A percentile compares a stretch with the other conserved stretches of the same genome.
Evolutionary conservation across 768 basidiomycete species (phyloP).

Genomic region (Termitomyces sp.): DNA sequence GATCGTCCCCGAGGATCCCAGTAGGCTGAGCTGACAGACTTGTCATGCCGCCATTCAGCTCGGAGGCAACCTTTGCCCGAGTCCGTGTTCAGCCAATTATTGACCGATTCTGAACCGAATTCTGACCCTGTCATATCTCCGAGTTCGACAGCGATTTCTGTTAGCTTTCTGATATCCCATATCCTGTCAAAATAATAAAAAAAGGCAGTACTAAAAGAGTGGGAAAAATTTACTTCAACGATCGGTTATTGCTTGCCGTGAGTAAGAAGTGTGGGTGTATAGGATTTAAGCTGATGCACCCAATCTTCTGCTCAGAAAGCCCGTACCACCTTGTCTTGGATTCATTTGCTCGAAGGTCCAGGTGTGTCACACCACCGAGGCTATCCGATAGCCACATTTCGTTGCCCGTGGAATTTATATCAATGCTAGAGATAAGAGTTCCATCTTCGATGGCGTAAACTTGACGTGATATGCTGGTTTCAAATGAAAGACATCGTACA

Average conservation of each 20-base stretch:
- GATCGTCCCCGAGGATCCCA: constrained; percentile 80
- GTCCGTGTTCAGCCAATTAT: constrained; percentile 43
- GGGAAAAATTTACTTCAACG: constrained; percentile 48
- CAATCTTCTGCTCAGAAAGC: constrained; percentile 70
- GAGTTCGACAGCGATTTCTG: constrained; percentile 30
- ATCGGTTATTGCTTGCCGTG: constrained; percentile 72
- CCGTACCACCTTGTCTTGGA: constrained; percentile 54
- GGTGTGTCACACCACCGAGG: constrained; percentile 63
- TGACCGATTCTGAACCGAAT: constrained; percentile 37
- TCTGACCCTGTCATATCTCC: constrained; percentile 20
- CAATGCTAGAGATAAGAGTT: constrained; percentile 62
- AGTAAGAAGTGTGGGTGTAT: constrained; percentile 57
- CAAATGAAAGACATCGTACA: constrained; percentile 66
- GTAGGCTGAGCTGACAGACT: constrained; percentile 77
- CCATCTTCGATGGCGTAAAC: constrained; percentile 55
- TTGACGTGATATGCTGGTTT: constrained; percentile 65
- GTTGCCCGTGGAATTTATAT: constrained; percentile 58
- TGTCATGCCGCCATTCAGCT: constrained; percentile 63
- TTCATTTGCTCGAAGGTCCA: constrained; percentile 65
- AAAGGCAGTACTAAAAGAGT: not conserved
- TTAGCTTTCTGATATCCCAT: constrained; percentile 75
- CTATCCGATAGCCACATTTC: constrained; percentile 86
- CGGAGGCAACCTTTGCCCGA: constrained; percentile 51
- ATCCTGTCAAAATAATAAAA: constrained; percentile 37
- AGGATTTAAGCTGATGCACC: constrained; percentile 76